Evolutionary conservation across 352 stramenopile species (phyloP), one percentile per base, ranked within the genome.

Genomic region (Thalassiosira livingstoniorum): DNA sequence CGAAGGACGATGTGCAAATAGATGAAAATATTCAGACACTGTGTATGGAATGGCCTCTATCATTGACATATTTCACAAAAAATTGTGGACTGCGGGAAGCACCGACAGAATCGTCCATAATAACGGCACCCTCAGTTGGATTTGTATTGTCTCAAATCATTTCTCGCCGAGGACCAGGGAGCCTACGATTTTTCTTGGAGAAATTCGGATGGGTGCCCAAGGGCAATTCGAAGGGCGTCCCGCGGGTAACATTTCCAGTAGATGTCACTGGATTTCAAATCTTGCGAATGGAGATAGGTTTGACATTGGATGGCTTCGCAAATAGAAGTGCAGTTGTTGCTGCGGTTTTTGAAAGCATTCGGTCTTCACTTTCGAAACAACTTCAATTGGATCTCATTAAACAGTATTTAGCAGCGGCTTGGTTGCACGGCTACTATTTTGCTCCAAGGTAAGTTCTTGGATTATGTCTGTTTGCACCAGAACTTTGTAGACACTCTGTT

Each of bases 131-230:
- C 34, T 68, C 87, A 63, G 82, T 94, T 37, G 87, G 78, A 4
- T 94, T 91, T 78, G 54, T 92, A n/a, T 29, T 94, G 35, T 83
- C 87, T 32, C 87, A 94, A 74, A 89, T 92, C 29, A 78, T 94
- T 25, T 86, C 76, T 43, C 62, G 87, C 4, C 65, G 80, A 60
- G 87, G 87, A 55, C 83, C 85, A 34, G 89, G 87, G 18, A 91
- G 83, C 54, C 75, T 93, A 23, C 89, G 81, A 39, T 75, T 55
- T 29, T 82, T 92, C 34, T 74, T 94, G 0, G 62, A 89, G 11
- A 82, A 81, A 32, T 82, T 86, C 39, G 69, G 78, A 71, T 94
- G 89, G 89, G 58, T 88, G n/a, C 80, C 86, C 54, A 79, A 78
- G 15, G 82, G 78, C 32, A 57, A 35, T 58, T 76, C 70, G 3